Evolutionary conservation across 257 asterid species (phyloP), one percentile per base, ranked within the genome.

Genomic region (Nyctanthes arbortristis): DNA sequence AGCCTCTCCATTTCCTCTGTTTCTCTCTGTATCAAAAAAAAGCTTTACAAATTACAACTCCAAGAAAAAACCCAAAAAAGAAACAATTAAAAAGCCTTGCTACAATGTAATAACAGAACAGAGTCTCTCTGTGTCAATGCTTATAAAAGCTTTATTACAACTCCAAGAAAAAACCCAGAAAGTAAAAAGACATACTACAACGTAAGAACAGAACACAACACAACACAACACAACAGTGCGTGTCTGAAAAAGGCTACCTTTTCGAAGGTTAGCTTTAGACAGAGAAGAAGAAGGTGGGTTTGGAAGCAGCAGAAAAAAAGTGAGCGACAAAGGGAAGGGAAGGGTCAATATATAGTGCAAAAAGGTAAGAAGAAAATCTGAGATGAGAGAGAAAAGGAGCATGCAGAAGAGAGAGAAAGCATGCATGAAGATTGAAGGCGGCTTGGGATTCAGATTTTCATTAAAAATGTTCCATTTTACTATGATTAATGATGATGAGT

Each of bases 381-480:
- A n/a, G n/a, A n/a, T n/a, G n/a, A n/a, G n/a, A n/a, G n/a, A n/a
- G n/a, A n/a, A n/a, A n/a, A n/a, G n/a, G n/a, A n/a, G n/a, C n/a
- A n/a, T n/a, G n/a, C n/a, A n/a, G 14, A 45, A 71, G 29, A 37
- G 27, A 57, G 61, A 77, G 78, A 75, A 86, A 90, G 87, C 94
- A 88, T 90, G 87, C 85, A 83, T 88, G 88, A 82, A 81, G 91
- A 84, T 73, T 83, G 85, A 84, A 80, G 89, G 84, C 79, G 85
- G 82, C 79, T 77, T 57, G 74, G n/a, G n/a, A n/a, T n/a, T n/a
- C n/a, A n/a, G n/a, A n/a, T n/a, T n/a, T n/a, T n/a, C n/a, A n/a
- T n/a, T n/a, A n/a, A n/a, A n/a, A n/a, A n/a, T n/a, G 47, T 39
- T 67, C 75, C 55, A 32, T 74, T 81, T 73, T 72, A 63, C 76